Base-by-base conservation (phyloP, 2,329 filamentous ascomycete genomes). In the Ascochyta lentis region DNA sequence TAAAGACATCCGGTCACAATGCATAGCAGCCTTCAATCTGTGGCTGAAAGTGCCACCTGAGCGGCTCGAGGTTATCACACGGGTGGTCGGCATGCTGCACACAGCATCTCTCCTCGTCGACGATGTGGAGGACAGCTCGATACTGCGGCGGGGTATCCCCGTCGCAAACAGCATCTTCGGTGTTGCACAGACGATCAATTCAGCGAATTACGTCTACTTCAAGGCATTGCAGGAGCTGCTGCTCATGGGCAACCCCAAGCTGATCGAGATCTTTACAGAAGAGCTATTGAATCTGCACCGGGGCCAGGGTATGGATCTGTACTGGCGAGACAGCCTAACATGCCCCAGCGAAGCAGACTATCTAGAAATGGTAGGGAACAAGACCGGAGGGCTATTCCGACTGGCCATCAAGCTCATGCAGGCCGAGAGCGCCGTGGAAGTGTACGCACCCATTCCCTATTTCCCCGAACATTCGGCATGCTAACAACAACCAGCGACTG, bases 281-380 rank as follows among this genome's bases (percentile, higher is more conserved):
- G 92, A 96, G 78, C 82, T 96, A 29, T 78, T 93, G 60, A 92
- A 95, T 73, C 84, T 96, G 45, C 91, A 96, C 76, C 83, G 91
- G 27, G 92, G 92, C 19, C 92, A 96, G 76, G 91, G 92, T 62
- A 93, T 96, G 89, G 92, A 96, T 67, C 83, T 96, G 34, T 95
- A 90, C 79, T 96, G 92, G 92, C 84, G 91, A 54, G 91, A 95
- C 77, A 91, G 88, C 24, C 80, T 95, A 56, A 93, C 89, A 19
- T 94, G 90, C 75, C 91, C 91, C 13, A 90, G 85, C 45, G 91
- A 95, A 76, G 90, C 92, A 63, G 91, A 96, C 77, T 96, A 96
- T 77, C 84, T 96, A n/a, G 90, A 96, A 74, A 96, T 96, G 92
- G 91, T 96, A 10, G 86, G 86, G 66, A 93, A 96, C 78, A 96